phyloP scores from a whole-genome alignment of 768 basidiomycete genomes.

The Coprinopsis cinerea region DNA sequence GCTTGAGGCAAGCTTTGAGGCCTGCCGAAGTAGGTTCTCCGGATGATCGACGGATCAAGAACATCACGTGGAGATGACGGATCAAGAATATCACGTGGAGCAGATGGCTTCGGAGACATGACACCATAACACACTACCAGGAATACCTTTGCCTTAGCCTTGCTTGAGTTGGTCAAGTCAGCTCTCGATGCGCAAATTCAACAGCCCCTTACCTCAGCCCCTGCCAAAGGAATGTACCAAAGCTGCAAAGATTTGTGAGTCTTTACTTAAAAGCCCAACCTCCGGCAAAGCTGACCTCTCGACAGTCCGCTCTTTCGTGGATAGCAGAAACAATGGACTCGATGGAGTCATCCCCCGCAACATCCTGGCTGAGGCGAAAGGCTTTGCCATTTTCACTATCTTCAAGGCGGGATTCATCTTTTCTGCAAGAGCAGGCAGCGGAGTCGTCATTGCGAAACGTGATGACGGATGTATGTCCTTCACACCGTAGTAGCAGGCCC shows the following conservation, averaged over 20 bases:
- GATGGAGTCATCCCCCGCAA: conserved; percentile 61
- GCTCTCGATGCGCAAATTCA: conserved; percentile 36
- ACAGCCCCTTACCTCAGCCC: conserved; percentile 46
- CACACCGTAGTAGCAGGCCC: not conserved
- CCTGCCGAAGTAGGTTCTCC: too few relatives aligned
- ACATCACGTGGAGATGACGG: too few relatives aligned
- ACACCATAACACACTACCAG: too few relatives aligned
- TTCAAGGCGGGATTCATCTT: conserved; percentile 72
- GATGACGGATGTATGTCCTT: conserved; percentile 67
- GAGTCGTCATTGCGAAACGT: conserved; percentile 82
- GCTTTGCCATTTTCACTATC: conserved; percentile 90
- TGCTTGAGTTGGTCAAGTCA: not conserved
- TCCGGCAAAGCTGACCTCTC: not conserved
- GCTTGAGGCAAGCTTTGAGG: too few relatives aligned
- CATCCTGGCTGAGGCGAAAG: conserved; percentile 46
- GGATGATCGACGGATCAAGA: too few relatives aligned
- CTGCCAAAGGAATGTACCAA: conserved; percentile 83
- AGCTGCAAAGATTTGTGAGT: conserved; percentile 80
- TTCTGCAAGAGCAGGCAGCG: conserved; percentile 79
- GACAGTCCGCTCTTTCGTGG: conserved; percentile 80
- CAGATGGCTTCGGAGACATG: too few relatives aligned
- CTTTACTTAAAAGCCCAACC: not conserved
- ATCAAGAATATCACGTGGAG: too few relatives aligned
- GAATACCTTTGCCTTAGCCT: too few relatives aligned
- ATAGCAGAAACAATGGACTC: conserved; percentile 72